phyloP scores from a whole-genome alignment of 2,329 filamentous ascomycete species.

The Aspergillus costaricaensis region DNA sequence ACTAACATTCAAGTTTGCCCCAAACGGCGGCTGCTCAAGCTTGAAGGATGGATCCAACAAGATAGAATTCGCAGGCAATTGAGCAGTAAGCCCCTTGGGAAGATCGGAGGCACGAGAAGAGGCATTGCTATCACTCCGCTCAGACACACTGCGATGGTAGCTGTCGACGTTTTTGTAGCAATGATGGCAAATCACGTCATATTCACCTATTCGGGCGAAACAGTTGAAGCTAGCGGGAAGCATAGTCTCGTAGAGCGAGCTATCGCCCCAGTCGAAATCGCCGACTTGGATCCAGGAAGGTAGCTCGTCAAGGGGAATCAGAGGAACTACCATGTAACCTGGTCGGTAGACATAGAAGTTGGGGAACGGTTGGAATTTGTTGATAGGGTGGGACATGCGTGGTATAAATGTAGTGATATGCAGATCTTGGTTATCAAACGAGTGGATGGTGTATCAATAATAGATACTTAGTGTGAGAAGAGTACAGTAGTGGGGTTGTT shows the following conservation, averaged over 20 bases:
- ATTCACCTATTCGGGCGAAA: slow-evolving; percentile 34
- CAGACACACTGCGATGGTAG: slow-evolving; percentile 28
- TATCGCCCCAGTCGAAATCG: slow-evolving; percentile 25
- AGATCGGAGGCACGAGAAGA: slow-evolving; percentile 2
- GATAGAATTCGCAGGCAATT: slow-evolving; percentile 9
- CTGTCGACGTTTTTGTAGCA: slow-evolving; percentile 28
- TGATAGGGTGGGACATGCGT: background rate
- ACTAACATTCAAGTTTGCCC: slow-evolving; percentile 15
- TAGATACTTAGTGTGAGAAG: background rate
- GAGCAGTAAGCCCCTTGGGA: background rate
- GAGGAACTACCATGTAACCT: slow-evolving; percentile 37
- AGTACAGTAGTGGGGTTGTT: no score
- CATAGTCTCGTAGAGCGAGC: slow-evolving; percentile 23
- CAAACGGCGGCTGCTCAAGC: slow-evolving; percentile 22
- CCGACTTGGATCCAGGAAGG: slow-evolving; percentile 39
- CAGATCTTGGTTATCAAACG: background rate
- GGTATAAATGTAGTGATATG: background rate
- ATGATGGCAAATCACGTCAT: slow-evolving; percentile 36
- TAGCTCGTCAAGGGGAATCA: slow-evolving; percentile 49
- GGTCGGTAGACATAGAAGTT: slow-evolving; percentile 44
- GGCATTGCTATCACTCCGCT: slow-evolving; percentile 16
- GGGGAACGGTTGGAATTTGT: slow-evolving; percentile 30
- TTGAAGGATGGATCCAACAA: slow-evolving; percentile 1
- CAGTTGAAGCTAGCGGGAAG: slow-evolving; percentile 23
- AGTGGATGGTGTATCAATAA: background rate